Base-by-base conservation (phyloP, 176 grass and related monocot species). In the Dendrocalamus sinicus region DNA sequence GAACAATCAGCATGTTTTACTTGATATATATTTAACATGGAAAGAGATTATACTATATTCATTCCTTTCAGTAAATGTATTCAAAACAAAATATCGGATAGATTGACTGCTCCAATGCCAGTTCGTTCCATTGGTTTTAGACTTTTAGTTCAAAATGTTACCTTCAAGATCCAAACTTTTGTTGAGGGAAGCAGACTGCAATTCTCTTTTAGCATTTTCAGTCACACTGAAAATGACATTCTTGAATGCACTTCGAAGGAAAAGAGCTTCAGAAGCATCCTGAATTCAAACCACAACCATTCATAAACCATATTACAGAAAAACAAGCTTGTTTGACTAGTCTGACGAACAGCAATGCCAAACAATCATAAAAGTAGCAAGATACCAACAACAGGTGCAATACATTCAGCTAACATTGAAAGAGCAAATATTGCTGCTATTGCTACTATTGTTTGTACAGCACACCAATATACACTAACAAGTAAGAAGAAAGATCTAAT, bases 181-280 rank as follows among this genome's bases (percentile, higher is more conserved):
- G 79, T 64, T 79, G 41, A 86, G 70, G 58, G 83, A 70, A 32
- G 55, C 46, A 19, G 67, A 43, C 64, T 91, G 52, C 16, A 83
- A 28, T 85, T 85, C 87, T 70, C 82, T 62, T 81, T 92, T 82
- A 76, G 72, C 79, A 70, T 82, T 84, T 76, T 94, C 82, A 83
- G 73, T 44, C 68, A 63, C 89, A 73, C 44, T 71, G 79, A 94
- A 99, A 24, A 99, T 87, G 72, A 96, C 97, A 83, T 91, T 17
- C 90, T 86, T 96, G 82, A 99, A 99, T 77, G 97, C 92, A 45
- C 87, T 99, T 86, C 89, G 73, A 72, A 92, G 76, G 82, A 96
- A 99, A 84, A 99, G 89, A 88, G 92, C 87, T 90, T 96, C 92
- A 81, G 97, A 92, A 75, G 92, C 92, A 77, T 99, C 91, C 97